Percentiles rank a stretch among this genome's conserved stretches.
Evolutionary conservation across 768 basidiomycete species (phyloP).

Genomic region (Russula brevipes): DNA sequence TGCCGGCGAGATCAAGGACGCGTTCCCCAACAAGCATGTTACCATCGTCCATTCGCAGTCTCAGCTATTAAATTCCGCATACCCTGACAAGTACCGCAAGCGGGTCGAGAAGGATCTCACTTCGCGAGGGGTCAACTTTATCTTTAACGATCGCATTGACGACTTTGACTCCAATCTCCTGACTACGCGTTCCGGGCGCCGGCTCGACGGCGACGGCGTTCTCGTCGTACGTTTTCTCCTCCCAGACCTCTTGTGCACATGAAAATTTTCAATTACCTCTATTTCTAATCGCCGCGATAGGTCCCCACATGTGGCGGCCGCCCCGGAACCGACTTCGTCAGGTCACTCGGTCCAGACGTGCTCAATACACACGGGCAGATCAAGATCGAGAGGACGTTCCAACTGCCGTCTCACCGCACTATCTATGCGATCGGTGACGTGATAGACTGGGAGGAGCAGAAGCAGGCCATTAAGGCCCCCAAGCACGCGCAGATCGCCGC

Average conservation of each 20-base stretch:
- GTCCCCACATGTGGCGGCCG: conserved; percentile 33
- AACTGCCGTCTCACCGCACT: conserved; percentile 44
- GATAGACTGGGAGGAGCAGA: conserved; percentile 59
- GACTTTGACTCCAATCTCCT: conserved; percentile 35
- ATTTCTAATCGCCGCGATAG: conserved; percentile 23
- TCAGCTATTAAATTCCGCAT: conserved; percentile 51
- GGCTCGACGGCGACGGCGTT: conserved; percentile 49
- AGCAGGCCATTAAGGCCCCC: conserved; percentile 46
- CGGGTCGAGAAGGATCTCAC: conserved; percentile 40
- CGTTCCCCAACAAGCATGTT: conserved; percentile 44
- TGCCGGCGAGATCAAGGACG: conserved; percentile 43
- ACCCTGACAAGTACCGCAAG: conserved; percentile 50
- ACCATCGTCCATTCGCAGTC: conserved; percentile 54
- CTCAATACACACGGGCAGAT: conserved; percentile 40
- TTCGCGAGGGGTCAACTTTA: conserved; percentile 44
- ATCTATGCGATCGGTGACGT: conserved; percentile 67
- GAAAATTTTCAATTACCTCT: neutral
- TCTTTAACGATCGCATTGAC: conserved; percentile 49
- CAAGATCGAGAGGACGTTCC: conserved; percentile 53
- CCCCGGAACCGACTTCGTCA: conserved; percentile 51
- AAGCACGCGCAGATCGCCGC: conserved; percentile 43
- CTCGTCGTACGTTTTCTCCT: conserved; percentile 44
- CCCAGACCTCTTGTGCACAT: neutral
- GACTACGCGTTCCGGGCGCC: conserved; percentile 47
- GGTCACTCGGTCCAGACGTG: conserved; percentile 38